Percentiles rank a stretch among this genome's conserved stretches.
phyloP scores from a whole-genome alignment of 805 yeast genomes.

The Clavispora asparagi region DNA sequence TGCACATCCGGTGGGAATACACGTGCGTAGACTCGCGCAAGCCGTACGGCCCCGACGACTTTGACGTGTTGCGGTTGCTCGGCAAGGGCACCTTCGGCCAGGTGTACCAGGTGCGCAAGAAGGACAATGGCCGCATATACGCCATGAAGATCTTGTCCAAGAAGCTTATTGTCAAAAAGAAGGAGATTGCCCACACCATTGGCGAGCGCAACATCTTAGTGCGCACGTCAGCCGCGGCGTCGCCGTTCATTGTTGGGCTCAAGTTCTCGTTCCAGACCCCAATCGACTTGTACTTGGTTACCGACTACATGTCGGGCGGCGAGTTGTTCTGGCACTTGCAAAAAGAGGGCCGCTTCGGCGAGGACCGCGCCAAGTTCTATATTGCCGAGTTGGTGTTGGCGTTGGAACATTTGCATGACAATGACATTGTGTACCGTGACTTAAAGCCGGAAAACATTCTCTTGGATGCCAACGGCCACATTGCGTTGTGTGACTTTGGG shows the following conservation, averaged over 20 bases:
- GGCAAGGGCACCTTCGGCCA: conserved; percentile 99
- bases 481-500: conserved; percentile 96
- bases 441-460: conserved; percentile 94
- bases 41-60: conserved; percentile 90
- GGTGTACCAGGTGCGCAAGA: conserved; percentile 91
- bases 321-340: conserved; percentile 96
- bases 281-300: conserved; percentile 83
- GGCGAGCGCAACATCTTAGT: conserved; percentile 95
- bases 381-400: conserved; percentile 95
- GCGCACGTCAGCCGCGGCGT: conserved; percentile 80
- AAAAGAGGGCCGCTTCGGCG: conserved; percentile 90
- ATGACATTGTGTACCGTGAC: conserved; percentile 94
- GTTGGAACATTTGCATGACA: conserved; percentile 89
- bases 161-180: conserved; percentile 91
- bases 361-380: conserved; percentile 92
- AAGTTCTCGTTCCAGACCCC: conserved; percentile 97
- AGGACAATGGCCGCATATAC: conserved; percentile 83
- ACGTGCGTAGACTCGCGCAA: conserved; percentile 58
- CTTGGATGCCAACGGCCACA: conserved; percentile 94
- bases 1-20: conserved; percentile 71
- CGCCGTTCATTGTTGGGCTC: conserved; percentile 92
- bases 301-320: conserved; percentile 98
- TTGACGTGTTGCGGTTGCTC: conserved; percentile 81
- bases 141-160: conserved; percentile 97
- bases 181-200: conserved; percentile 96